Percentiles rank a stretch among this genome's conserved stretches.
Conservation (phyloP, 1,284 basidiomycete genomes). For the Pyrrhoderma noxium region DNA sequence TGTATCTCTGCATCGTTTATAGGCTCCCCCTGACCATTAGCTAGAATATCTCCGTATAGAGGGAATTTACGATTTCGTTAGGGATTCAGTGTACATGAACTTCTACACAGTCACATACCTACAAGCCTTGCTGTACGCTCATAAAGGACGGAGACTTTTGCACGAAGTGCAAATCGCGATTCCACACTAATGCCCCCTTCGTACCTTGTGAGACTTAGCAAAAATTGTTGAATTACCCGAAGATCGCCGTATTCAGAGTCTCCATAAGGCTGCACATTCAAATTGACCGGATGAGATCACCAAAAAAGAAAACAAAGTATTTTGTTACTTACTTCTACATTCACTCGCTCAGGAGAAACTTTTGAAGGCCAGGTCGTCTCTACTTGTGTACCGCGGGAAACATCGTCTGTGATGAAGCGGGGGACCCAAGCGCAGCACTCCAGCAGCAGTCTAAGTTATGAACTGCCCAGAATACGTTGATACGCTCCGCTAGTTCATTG, state of each 20-base stretch:
- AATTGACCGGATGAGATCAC: not conserved
- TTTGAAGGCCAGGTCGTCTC: constrained; percentile 62
- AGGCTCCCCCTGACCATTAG: not conserved
- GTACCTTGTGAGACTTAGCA: not conserved
- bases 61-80: not conserved
- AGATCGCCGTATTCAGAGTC: constrained; percentile 4
- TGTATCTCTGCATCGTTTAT: not conserved
- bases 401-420: constrained; percentile 32
- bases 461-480: constrained; percentile 65
- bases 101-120: not conserved
- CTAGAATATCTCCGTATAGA: not conserved
- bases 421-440: constrained; percentile 57
- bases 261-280: not conserved
- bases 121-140: constrained; percentile 7
- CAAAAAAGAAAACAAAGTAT: not conserved
- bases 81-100: not conserved
- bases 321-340: constrained; percentile 1
- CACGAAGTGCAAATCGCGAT: constrained; percentile 6
- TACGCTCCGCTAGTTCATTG: constrained; percentile 53
- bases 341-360: constrained; percentile 43
- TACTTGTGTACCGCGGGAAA: constrained; percentile 34
- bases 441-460: constrained; percentile 58
- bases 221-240: not conserved
- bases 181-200: not conserved
- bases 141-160: constrained; percentile 14